Base-by-base conservation (phyloP, 768 basidiomycete genomes). In the Trichaptum fuscoviolaceum region DNA sequence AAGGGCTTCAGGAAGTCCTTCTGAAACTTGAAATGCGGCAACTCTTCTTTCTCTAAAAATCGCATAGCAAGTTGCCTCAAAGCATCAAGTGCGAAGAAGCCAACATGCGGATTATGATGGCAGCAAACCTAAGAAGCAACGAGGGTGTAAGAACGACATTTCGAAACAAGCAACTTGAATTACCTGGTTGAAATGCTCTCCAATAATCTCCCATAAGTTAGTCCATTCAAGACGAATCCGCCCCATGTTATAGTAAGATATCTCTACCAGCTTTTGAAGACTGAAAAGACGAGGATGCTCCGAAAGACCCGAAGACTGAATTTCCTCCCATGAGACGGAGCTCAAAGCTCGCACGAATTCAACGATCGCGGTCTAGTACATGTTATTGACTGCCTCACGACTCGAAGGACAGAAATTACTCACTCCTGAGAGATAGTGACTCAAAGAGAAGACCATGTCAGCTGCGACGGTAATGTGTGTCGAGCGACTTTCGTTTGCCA, bases 221-320 rank as follows among this genome's bases (percentile, higher is more conserved):
- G 93, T 94, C 97, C 97, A 99, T 76, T 99, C 97, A 62, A 99
- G 79, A 77, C 97, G 93, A 73, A 99, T 99, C 62, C 97, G 90
- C 69, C 83, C 90, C 97, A 99, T 99, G 78, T 99, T 99, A 79
- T 99, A 99, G 77, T 99, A 99, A 9, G 96, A 97, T 65, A 99
- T 99, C 74, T 99, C 97, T 57, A 99, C 96, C 36, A 99, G 82
- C 78, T 99, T 99, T 77, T 98, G 96, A 66, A 99, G 79, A 76
- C 96, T 96, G 83, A 99, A 99, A 66, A 98, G 81, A 26, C 97
- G 88, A 0, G 97, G 96, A 74, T 95, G 91, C 68, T 96, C 90
- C 2, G 96, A 96, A 30, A 95, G 79, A 20, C 95, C 95, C 0
- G 97, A 99, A 0, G 95, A 96, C 75, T 97, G 95, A 42, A 99